Conservation (phyloP, 1,139 yeast species). For the Hyphopichia khmerensis region DNA sequence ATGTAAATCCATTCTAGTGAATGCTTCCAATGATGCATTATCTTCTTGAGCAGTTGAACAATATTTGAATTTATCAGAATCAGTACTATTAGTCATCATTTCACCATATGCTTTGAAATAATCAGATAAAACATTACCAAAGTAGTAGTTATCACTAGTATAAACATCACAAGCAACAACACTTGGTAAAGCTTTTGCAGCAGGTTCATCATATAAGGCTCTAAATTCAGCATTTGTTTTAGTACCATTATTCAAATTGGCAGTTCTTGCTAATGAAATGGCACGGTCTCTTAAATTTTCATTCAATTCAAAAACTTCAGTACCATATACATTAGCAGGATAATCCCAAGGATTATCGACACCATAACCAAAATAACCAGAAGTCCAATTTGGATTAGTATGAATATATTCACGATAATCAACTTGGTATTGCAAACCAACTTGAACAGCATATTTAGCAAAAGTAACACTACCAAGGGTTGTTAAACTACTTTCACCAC, state of each 20-base stretch:
- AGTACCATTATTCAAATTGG: conserved; percentile 46
- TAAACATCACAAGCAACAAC: conserved; percentile 58
- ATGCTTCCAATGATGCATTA: conserved; percentile 62
- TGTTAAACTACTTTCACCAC: conserved; percentile 53
- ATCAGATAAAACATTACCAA: conserved; percentile 52
- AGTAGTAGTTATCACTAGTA: conserved; percentile 62
- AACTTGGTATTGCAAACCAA: conserved; percentile 59
- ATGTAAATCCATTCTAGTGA: conserved; percentile 52
- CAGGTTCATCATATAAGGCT: conserved; percentile 45
- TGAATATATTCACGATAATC: conserved; percentile 44
- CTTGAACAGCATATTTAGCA: conserved; percentile 63
- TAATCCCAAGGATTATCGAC: conserved; percentile 49
- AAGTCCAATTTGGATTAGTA: conserved; percentile 55
- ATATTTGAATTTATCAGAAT: conserved; percentile 21
- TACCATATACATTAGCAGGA: conserved; percentile 59
- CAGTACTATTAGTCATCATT: conserved; percentile 56
- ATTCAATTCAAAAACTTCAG: conserved; percentile 66
- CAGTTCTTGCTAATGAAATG: conserved; percentile 47
- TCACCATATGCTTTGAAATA: conserved; percentile 48
- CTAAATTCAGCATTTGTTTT: conserved; percentile 45
- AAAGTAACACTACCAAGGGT: conserved; percentile 59
- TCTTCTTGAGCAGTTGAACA: conserved; percentile 71
- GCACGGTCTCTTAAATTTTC: conserved; percentile 61
- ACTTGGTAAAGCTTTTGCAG: conserved; percentile 50
- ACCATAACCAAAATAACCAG: conserved; percentile 62